These are phyloP conservation scores for Pythium sukuiense DNA, from an alignment of 352 stramenopile genomes.

Conservation along the genomic window DNA sequence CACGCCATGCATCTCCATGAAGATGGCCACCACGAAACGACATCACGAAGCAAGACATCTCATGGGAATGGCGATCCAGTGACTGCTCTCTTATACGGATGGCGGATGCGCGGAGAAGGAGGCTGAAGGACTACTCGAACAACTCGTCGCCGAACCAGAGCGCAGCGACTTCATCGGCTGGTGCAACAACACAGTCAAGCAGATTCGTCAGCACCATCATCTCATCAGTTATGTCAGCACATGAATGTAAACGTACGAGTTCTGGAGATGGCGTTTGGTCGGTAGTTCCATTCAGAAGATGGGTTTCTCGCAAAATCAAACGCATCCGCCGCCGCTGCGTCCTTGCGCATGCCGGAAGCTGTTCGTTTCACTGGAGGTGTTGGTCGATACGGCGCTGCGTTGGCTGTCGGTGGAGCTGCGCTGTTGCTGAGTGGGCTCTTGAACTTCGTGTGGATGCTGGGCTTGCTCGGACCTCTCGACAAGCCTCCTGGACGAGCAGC, in stretches of 20 bases:
- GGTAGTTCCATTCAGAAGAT: slow-evolving; percentile 66
- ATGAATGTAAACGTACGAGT: slow-evolving; percentile 38
- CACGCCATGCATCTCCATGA: slow-evolving; percentile 22
- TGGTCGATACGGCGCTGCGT: slow-evolving; percentile 6
- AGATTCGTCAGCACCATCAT: neutral
- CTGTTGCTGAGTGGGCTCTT: slow-evolving; percentile 19
- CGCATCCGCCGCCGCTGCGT: slow-evolving; percentile 1
- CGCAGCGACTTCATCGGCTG: slow-evolving; percentile 57
- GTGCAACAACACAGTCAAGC: slow-evolving; percentile 8
- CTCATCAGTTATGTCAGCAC: neutral
- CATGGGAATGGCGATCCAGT: too few species aligned
- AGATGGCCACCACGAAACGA: neutral
- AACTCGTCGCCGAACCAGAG: slow-evolving; percentile 32
- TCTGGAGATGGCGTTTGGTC: slow-evolving; percentile 39
- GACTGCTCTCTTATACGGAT: neutral
- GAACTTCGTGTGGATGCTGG: slow-evolving; percentile 21
- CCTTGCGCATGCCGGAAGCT: slow-evolving; percentile 17
- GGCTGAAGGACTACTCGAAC: slow-evolving; percentile 31
- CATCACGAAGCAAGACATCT: too few species aligned
- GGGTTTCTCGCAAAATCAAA: slow-evolving; percentile 62
- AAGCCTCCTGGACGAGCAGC: slow-evolving; percentile 11
- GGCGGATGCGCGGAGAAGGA: too few species aligned
- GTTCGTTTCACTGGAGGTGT: slow-evolving; percentile 18
- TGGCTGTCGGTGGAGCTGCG: neutral
- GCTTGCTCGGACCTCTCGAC: slow-evolving; percentile 16